Conservation (phyloP, 2,329 filamentous ascomycete genomes). For the Trichocomaceae sp. region DNA sequence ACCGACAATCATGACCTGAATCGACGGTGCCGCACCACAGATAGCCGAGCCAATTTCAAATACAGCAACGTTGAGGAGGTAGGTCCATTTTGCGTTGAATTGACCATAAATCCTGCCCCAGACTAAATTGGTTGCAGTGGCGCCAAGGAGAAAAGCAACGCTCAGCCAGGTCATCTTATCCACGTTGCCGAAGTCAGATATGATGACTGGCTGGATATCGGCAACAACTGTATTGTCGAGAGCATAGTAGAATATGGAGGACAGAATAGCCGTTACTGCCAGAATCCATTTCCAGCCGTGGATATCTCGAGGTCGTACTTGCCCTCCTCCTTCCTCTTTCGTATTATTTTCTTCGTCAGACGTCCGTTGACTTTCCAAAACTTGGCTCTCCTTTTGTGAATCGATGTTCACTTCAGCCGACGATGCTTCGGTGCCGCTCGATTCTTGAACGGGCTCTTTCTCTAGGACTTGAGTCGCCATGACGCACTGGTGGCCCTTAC, state of each 20-base stretch:
- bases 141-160: constrained; percentile 36
- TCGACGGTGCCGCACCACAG: constrained; percentile 41
- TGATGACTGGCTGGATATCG: constrained; percentile 39
- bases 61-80: neutral
- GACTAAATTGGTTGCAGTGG: constrained; percentile 13
- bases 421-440: neutral
- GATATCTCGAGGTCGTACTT: neutral
- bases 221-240: constrained; percentile 43
- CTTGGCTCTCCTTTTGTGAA: neutral
- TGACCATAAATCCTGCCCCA: neutral
- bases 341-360: neutral
- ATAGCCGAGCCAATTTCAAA: constrained; percentile 31
- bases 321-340: neutral
- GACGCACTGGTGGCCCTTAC: neutral
- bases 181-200: constrained; percentile 31
- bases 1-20: constrained; percentile 44
- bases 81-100: neutral
- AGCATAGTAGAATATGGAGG: constrained; percentile 15
- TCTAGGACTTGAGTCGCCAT: neutral
- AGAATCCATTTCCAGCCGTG: neutral
- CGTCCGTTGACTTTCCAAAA: neutral
- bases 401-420: neutral
- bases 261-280: neutral
- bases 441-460: neutral
- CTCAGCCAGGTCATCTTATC: constrained; percentile 38